Evolutionary conservation across 805 yeast genomes (phyloP).

Genomic region (Pichia insulana): DNA sequence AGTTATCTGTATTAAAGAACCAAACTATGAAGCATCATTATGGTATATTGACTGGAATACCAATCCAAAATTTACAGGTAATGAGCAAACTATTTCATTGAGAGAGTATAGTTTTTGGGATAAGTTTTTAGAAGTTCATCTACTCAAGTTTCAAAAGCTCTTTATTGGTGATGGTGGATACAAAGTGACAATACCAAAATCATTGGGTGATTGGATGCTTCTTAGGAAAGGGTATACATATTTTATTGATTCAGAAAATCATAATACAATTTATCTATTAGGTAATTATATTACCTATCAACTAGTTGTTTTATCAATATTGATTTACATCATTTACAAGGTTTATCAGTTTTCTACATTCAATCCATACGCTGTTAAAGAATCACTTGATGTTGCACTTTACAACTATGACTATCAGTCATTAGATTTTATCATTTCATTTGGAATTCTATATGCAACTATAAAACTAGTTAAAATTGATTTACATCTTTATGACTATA

Average conservation of each 20-base stretch:
- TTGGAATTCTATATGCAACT: constrained; percentile 50
- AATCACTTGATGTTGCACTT: constrained; percentile 1
- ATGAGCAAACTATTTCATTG: constrained; percentile 26
- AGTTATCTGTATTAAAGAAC: constrained; percentile 74
- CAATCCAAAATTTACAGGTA: constrained; percentile 39
- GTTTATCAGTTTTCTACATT: constrained; percentile 9
- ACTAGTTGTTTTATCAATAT: constrained; percentile 30
- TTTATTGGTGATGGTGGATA: constrained; percentile 14
- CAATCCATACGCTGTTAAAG: constrained; percentile 14
- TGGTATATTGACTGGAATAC: constrained; percentile 67
- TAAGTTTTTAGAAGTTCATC: constrained; percentile 49
- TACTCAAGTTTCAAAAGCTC: constrained; percentile 40
- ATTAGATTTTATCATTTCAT: constrained; percentile 42
- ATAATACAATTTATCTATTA: constrained; percentile 40
- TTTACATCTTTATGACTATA: constrained; percentile 37
- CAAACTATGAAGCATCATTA: constrained; percentile 55
- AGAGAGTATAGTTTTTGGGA: constrained; percentile 33
- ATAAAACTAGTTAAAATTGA: constrained; percentile 35
- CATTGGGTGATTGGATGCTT: constrained; percentile 46
- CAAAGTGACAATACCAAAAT: background rate
- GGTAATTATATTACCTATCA: constrained; percentile 61
- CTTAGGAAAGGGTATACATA: constrained; percentile 50
- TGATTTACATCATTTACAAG: constrained; percentile 16
- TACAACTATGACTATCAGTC: constrained; percentile 20
- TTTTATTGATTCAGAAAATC: constrained; percentile 35